Base-by-base conservation (phyloP, 495 filamentous ascomycete genomes). In the Bacidia rubella region DNA sequence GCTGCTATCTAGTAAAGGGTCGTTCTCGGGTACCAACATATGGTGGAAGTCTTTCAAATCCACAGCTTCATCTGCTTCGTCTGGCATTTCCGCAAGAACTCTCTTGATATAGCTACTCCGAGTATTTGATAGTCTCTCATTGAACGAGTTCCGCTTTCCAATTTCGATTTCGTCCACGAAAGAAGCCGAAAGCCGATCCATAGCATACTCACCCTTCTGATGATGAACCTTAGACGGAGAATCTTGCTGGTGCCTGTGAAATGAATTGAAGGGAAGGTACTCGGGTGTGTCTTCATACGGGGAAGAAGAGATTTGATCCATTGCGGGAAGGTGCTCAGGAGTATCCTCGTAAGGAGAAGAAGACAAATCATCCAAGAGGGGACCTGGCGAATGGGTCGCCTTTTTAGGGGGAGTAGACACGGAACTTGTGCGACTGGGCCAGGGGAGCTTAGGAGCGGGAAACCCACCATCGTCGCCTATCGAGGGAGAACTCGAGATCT, bases 401-500 rank as follows among this genome's bases (percentile, higher is more conserved):
- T 54, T 59, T 35, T 50, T 39, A 35, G 40, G 22, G 61, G 67
- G 47, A 57, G 65, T 61, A 54, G 58, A 60, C 58, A 65, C 56
- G 57, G 69, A 68, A 54, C 64, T 66, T 60, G 57, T 62, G 56
- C 68, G 64, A 56, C 55, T 56, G 47, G 71, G 68, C 65, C 66
- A 69, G 45, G 54, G 52, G 47, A 68, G 72, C 20, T 44, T n/a
- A 52, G 71, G 66, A 59, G 67, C 66, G 58, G 65, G 64, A 59
- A 55, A 88, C 89, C 72, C 78, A 98, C 92, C 92, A 77, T 99
- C 93, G 68, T 92, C 87, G 23, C 56, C 56, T 66, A 99, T 99
- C 51, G 90, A 96, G 56, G 92, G 92, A 57, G 90, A 95, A 66
- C 90, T 96, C 46, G 89, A 95, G 44, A 98, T 94, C 68, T 90